A percentile compares a stretch with the other conserved stretches of the same genome.
These are phyloP conservation scores for Verticillium klebahnii DNA, from an alignment of 2,329 filamentous ascomycete genomes.

Conservation along the genomic window DNA sequence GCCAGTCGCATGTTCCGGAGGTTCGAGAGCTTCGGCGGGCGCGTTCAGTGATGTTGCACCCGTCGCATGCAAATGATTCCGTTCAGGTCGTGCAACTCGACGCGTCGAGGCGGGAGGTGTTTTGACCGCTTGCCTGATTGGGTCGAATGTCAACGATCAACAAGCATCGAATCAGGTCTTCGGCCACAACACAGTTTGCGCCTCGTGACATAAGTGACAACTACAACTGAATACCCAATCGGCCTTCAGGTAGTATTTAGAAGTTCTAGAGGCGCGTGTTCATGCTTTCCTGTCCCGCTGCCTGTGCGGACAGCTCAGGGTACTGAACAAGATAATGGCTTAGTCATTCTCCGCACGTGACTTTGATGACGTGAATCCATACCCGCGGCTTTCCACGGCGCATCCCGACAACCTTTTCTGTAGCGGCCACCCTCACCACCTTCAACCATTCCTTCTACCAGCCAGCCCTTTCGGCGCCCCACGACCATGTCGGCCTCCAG, in stretches of 20 bases:
- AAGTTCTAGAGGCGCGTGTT: too few species aligned
- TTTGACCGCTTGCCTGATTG: background rate
- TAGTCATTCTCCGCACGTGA: background rate
- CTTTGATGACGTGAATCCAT: background rate
- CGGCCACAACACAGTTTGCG: too few species aligned
- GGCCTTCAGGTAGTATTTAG: too few species aligned
- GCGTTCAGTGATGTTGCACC: background rate
- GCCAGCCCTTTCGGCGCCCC: background rate
- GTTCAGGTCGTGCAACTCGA: background rate
- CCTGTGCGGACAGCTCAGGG: background rate
- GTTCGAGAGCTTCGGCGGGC: background rate
- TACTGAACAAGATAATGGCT: background rate
- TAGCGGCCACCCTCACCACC: background rate
- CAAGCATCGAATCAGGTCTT: background rate
- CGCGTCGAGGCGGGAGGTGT: background rate
- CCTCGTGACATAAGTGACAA: too few species aligned
- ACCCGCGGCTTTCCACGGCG: background rate
- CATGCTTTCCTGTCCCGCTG: background rate
- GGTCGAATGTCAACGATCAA: background rate
- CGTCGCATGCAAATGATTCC: background rate
- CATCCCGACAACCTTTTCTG: background rate
- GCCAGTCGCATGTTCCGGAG: background rate
- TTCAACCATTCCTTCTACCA: background rate
- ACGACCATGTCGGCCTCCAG: conserved; percentile 23
- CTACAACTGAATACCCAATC: too few species aligned